Conservation (phyloP, 352 stramenopile species). For the Phytopythium chamaehyphon region DNA sequence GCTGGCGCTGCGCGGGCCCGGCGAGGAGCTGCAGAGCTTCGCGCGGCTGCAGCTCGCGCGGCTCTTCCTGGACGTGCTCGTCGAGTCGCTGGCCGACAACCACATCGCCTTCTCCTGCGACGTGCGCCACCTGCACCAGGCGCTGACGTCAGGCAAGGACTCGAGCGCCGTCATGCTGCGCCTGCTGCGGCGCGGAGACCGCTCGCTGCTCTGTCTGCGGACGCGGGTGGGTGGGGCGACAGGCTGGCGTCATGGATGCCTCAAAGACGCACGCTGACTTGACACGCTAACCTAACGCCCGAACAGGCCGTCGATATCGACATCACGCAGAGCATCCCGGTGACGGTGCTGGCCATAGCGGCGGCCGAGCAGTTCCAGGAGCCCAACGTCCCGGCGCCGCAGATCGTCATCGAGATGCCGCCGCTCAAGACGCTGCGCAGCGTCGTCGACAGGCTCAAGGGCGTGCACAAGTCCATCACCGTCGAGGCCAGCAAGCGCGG, state of each 20-base stretch:
- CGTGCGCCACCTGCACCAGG: conserved; percentile 69
- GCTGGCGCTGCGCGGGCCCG: conserved; percentile 63
- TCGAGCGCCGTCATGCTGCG: conserved; percentile 77
- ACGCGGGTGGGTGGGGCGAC: conserved; percentile 45
- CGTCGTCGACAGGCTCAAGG: conserved; percentile 70
- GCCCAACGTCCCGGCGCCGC: conserved; percentile 66
- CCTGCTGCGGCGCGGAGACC: conserved; percentile 72
- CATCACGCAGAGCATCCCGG: conserved; percentile 83
- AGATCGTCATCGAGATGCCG: conserved; percentile 82
- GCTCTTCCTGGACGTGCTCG: conserved; percentile 66
- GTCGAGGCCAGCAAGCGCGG: conserved; percentile 69
- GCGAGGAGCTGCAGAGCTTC: conserved; percentile 80
- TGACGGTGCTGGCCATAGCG: conserved; percentile 74
- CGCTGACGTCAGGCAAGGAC: conserved; percentile 71
- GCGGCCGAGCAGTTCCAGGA: conserved; percentile 70
- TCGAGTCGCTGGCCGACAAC: conserved; percentile 75
- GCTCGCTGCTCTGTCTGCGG: conserved; percentile 69
- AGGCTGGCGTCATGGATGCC: too few relatives aligned
- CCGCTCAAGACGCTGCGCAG: conserved; percentile 55
- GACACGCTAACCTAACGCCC: too few relatives aligned
- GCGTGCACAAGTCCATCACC: conserved; percentile 70
- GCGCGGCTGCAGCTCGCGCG: conserved; percentile 54
- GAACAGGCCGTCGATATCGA: conserved; percentile 73
- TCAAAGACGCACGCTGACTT: too few relatives aligned
- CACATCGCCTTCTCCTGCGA: conserved; percentile 79